phyloP scores from a whole-genome alignment of 164 flowering plant species.

The Vitis cinerea region DNA sequence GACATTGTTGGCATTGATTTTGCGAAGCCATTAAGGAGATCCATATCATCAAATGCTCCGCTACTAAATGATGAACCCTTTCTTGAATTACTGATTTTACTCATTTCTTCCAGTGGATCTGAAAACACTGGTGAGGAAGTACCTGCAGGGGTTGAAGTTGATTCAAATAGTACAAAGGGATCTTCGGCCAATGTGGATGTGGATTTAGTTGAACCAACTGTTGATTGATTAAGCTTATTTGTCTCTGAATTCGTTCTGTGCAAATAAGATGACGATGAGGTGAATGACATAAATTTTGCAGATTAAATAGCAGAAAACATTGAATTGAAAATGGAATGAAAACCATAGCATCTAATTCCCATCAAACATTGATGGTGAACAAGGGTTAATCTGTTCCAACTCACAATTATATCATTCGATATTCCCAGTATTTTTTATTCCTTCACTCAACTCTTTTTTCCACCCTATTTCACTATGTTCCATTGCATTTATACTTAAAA shows the following conservation, averaged over 20 bases:
- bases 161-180: conserved; percentile 44
- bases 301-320: too few species aligned
- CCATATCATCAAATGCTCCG: conserved; percentile 44
- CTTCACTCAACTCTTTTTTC: too few species aligned
- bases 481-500: too few species aligned
- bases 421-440: too few species aligned
- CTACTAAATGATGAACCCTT: conserved; percentile 37
- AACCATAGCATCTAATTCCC: too few species aligned
- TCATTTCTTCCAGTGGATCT: conserved; percentile 33
- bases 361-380: too few species aligned
- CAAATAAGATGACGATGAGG: conserved; percentile 3
- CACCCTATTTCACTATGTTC: too few species aligned
- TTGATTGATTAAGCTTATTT: conserved; percentile 8
- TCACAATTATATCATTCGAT: too few species aligned
- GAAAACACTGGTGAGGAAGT: conserved; percentile 20
- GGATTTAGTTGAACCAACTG: conserved; percentile 18
- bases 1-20: conserved; percentile 26
- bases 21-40: conserved; percentile 46
- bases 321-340: too few species aligned
- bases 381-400: too few species aligned
- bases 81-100: conserved; percentile 36
- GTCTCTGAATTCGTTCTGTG: conserved; percentile 21
- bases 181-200: conserved; percentile 26
- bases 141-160: conserved; percentile 22
- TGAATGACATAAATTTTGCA: not conserved